Conservation (phyloP, 2,329 filamentous ascomycete species). For the Simplicillium aogashimaense region DNA sequence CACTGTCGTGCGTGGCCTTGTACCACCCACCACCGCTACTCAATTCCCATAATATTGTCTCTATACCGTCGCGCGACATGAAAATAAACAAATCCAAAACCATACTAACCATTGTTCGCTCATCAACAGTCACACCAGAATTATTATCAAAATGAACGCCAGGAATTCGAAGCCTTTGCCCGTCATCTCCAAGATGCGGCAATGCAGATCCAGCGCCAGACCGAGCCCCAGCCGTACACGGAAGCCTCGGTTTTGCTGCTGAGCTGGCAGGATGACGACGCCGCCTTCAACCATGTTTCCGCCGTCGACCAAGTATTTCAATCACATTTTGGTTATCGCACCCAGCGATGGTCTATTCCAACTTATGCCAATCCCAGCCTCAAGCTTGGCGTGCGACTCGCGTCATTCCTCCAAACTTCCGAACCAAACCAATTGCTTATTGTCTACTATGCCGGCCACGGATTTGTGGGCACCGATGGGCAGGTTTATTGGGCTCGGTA, state of each 20-base stretch:
- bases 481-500: conserved; percentile 60
- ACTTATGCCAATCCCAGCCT: conserved; percentile 47
- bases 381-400: conserved; percentile 51
- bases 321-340: conserved; percentile 51
- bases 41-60: too few species aligned
- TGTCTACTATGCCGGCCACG: conserved; percentile 55
- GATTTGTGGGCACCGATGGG: conserved; percentile 46
- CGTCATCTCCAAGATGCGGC: conserved; percentile 59
- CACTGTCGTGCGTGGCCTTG: conserved; percentile 18
- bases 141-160: too few species aligned
- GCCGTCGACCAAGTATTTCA: conserved; percentile 47
- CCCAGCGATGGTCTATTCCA: conserved; percentile 52
- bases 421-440: conserved; percentile 50
- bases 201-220: conserved; percentile 55
- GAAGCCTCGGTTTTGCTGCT: conserved; percentile 51
- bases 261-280: conserved; percentile 51
- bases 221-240: conserved; percentile 33
- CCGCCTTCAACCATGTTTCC: conserved; percentile 41
- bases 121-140: too few species aligned
- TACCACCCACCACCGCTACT: neutral
- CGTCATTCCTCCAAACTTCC: conserved; percentile 48
- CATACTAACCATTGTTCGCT: too few species aligned
- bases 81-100: too few species aligned
- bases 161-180: conserved; percentile 56
- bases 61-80: neutral